Percentiles rank a stretch among this genome's conserved stretches.
Conservation (phyloP, 345 rosid genomes). For the Noccaea bulbosa region DNA sequence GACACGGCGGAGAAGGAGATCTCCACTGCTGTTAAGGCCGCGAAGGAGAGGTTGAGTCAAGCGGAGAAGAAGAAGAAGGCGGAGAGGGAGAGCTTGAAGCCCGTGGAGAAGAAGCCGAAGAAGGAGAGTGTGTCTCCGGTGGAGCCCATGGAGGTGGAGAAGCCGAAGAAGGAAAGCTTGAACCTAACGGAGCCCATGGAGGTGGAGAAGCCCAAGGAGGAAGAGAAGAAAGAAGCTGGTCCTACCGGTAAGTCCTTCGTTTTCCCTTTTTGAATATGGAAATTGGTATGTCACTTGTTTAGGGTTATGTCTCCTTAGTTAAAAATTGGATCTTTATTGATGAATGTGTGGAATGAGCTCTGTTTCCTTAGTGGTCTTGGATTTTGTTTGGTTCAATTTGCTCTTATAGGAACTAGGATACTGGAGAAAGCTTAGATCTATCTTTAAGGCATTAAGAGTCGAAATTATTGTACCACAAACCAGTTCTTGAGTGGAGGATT, state of each 20-base stretch:
- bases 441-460: background rate
- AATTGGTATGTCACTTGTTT: background rate
- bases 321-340: slow-evolving; percentile 2
- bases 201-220: slow-evolving; percentile 39
- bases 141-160: slow-evolving; percentile 35
- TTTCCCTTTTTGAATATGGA: background rate
- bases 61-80: slow-evolving; percentile 40
- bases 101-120: slow-evolving; percentile 31
- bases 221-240: slow-evolving; percentile 11
- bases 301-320: background rate
- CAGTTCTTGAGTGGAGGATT: background rate
- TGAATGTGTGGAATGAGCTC: background rate
- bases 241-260: slow-evolving; percentile 23
- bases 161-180: slow-evolving; percentile 30
- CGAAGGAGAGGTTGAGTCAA: slow-evolving; percentile 47
- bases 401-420: background rate
- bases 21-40: slow-evolving; percentile 48
- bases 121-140: slow-evolving; percentile 28
- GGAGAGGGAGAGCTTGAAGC: slow-evolving; percentile 34
- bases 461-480: background rate
- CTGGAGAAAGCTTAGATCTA: slow-evolving; percentile 12
- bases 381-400: slow-evolving; percentile 1
- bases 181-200: slow-evolving; percentile 21
- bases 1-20: slow-evolving; percentile 72
- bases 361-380: background rate